Evolutionary conservation across 2,329 filamentous ascomycete genomes (phyloP).

Genomic region (Ceratocystiopsis brevicomis): DNA sequence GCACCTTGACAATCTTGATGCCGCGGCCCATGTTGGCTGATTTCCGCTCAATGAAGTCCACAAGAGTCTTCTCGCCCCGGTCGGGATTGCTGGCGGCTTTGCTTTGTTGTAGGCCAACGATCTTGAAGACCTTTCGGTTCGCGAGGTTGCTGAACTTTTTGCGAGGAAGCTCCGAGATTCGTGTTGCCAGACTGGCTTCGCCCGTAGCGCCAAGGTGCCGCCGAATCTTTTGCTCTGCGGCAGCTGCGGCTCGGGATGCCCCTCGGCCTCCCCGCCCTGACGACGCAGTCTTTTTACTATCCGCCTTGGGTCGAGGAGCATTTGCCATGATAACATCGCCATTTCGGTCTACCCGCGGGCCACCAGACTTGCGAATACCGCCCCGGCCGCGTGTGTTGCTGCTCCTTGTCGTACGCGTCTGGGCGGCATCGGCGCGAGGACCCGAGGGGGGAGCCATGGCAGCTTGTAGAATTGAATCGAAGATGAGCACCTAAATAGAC

Average conservation of each 20-base stretch:
- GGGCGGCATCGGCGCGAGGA: no score
- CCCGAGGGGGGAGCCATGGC: no score
- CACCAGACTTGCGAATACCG: conserved; percentile 33
- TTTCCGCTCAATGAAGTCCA: conserved; percentile 55
- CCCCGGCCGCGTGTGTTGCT: conserved; percentile 7
- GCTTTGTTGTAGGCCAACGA: conserved; percentile 48
- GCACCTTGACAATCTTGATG: conserved; percentile 61
- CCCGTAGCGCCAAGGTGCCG: conserved; percentile 14
- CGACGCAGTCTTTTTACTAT: conserved; percentile 1
- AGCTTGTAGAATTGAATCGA: no score
- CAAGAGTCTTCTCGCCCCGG: conserved; percentile 43
- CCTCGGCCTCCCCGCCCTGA: conserved; percentile 4
- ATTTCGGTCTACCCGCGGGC: conserved; percentile 28
- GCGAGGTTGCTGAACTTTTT: conserved; percentile 10
- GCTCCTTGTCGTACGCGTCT: neutral
- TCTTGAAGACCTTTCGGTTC: conserved; percentile 22
- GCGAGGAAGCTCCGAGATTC: conserved; percentile 10
- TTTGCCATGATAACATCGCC: conserved; percentile 41
- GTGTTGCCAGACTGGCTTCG: conserved; percentile 12
- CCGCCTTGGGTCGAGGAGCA: conserved; percentile 5
- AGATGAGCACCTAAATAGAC: no score
- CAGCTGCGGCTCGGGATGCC: neutral
- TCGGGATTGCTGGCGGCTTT: conserved; percentile 48
- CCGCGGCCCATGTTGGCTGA: conserved; percentile 35
- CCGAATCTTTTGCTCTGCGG: conserved; percentile 9